Evolutionary conservation across 148 eudicot genomes (phyloP).

Genomic region (Suaeda aralocaspica): DNA sequence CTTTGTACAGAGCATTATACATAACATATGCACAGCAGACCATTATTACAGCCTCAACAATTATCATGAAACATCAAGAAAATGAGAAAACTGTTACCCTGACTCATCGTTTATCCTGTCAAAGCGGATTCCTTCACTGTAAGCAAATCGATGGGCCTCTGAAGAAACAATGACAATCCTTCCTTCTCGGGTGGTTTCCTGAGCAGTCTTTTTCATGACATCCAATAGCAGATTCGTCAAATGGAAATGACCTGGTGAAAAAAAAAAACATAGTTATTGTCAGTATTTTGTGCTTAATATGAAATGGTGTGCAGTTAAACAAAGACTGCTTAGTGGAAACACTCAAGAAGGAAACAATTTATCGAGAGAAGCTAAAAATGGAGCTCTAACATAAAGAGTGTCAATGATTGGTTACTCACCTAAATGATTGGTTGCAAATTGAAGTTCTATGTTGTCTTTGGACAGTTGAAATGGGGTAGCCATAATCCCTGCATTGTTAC

Average conservation of each 20-base stretch:
- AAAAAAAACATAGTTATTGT: background rate
- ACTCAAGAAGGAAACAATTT: no score
- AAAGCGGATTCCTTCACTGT: slow-evolving; percentile 67
- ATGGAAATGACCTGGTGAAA: slow-evolving; percentile 66
- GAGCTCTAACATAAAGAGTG: no score
- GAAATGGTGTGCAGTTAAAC: no score
- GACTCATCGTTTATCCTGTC: slow-evolving; percentile 65
- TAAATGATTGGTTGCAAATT: slow-evolving; percentile 85
- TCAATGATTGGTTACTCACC: slow-evolving; percentile 32
- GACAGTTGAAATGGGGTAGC: slow-evolving; percentile 67
- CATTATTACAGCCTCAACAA: background rate
- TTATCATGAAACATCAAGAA: background rate
- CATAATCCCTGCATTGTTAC: slow-evolving; percentile 98
- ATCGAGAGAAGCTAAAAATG: no score
- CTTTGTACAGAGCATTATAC: background rate
- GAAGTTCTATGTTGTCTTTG: slow-evolving; percentile 76
- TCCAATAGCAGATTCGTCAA: slow-evolving; percentile 77
- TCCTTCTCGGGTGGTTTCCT: slow-evolving; percentile 61
- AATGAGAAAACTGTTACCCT: slow-evolving; percentile 30
- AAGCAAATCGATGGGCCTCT: slow-evolving; percentile 49
- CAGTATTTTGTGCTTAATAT: background rate
- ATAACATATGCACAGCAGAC: background rate
- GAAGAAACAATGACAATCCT: slow-evolving; percentile 79
- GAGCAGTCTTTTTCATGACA: slow-evolving; percentile 67
- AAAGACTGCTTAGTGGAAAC: no score